phyloP scores from a whole-genome alignment of 805 yeast genomes.

The Candida pseudoglaebosa region DNA sequence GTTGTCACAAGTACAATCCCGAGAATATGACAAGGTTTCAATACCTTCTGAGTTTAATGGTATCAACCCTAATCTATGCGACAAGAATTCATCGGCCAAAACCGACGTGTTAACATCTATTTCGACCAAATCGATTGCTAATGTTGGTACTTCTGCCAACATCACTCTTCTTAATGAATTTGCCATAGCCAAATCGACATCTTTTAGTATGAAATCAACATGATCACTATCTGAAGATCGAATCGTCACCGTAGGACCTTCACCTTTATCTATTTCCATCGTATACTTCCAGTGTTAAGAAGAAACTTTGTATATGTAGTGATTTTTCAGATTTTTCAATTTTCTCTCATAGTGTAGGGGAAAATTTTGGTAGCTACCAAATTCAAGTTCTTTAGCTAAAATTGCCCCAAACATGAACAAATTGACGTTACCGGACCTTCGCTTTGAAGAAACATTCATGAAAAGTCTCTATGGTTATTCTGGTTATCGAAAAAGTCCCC shows the following conservation, averaged over 20 bases:
- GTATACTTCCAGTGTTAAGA: too few relatives aligned
- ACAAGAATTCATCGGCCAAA: conserved; percentile 91
- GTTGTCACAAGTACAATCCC: conserved; percentile 98
- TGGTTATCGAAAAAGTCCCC: conserved; percentile 11
- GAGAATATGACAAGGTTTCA: conserved; percentile 76
- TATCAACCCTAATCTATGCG: conserved; percentile 89
- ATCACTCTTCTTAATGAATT: conserved; percentile 88
- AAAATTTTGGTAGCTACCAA: background rate
- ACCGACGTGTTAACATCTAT: conserved; percentile 91
- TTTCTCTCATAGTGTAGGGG: conserved; percentile 7
- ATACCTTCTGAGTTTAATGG: conserved; percentile 85
- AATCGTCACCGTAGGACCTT: conserved; percentile 81
- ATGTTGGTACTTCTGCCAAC: conserved; percentile 94
- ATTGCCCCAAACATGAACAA: conserved; percentile 1
- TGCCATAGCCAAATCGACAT: conserved; percentile 86
- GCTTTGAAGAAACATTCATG: conserved; percentile 62
- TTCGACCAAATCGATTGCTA: conserved; percentile 95
- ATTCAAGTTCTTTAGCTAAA: conserved; percentile 1
- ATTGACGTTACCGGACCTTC: conserved; percentile 51
- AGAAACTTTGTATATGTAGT: background rate
- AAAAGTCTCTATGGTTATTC: conserved; percentile 29
- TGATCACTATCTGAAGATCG: conserved; percentile 80
- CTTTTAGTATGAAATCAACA: conserved; percentile 84
- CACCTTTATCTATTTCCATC: conserved; percentile 23
- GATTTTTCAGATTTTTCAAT: conserved; percentile 6